Evolutionary conservation across 176 grass and related monocot genomes (phyloP).

Genomic region (Triticum timopheevii): DNA sequence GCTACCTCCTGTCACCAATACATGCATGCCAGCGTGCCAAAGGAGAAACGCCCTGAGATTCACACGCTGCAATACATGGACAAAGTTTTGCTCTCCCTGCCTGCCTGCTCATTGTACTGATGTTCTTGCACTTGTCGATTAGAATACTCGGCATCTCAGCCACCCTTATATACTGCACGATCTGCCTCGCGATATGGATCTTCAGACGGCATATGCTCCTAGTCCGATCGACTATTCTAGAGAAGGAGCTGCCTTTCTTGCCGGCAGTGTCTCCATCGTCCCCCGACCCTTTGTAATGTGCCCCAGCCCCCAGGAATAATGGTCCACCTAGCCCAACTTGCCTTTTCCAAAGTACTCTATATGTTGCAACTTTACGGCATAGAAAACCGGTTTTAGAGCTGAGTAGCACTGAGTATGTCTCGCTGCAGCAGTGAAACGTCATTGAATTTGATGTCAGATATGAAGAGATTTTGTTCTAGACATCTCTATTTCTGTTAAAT

Average conservation of each 20-base stretch:
- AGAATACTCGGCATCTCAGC: not conserved
- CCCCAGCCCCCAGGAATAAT: slow-evolving; percentile 6
- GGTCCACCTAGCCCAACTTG: not conserved
- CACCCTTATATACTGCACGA: slow-evolving; percentile 27
- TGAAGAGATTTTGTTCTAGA: slow-evolving; percentile 34
- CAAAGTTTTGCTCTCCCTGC: not conserved
- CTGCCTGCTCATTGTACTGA: not conserved
- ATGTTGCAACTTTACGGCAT: not conserved
- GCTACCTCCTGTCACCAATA: not conserved
- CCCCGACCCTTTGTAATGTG: slow-evolving; percentile 39
- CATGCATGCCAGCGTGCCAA: slow-evolving; percentile 35
- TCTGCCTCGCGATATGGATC: not conserved
- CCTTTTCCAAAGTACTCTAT: not conserved
- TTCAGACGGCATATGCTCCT: slow-evolving; percentile 39
- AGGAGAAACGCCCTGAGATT: slow-evolving; percentile 58
- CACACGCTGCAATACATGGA: not conserved
- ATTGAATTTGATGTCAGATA: not conserved
- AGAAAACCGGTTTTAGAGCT: not conserved
- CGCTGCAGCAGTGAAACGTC: not conserved
- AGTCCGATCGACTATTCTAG: not conserved
- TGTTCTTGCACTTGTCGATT: not conserved
- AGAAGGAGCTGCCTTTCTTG: too few species aligned
- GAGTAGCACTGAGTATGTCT: not conserved
- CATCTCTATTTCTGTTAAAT: not conserved
- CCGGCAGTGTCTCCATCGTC: not conserved